A percentile compares a stretch with the other conserved stretches of the same genome.
Conservation (phyloP, 257 asterid genomes). For the Nicotiana tomentosiformis region DNA sequence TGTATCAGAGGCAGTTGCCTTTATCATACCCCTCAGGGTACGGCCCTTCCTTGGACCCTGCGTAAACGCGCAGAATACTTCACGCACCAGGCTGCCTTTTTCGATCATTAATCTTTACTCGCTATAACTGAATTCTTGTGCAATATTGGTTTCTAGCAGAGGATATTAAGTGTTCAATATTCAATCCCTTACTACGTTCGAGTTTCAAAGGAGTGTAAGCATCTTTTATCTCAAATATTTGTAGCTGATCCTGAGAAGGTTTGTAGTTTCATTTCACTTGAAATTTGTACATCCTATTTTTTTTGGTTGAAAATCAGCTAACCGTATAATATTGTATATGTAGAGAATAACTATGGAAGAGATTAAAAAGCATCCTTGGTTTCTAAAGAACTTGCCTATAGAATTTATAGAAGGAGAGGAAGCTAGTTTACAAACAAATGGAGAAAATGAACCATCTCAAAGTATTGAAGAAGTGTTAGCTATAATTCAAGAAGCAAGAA, state of each 20-base stretch:
- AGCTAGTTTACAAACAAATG: conserved; percentile 25
- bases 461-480: conserved; percentile 57
- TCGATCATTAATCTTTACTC: too few relatives aligned
- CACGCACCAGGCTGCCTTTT: too few relatives aligned
- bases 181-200: conserved; percentile 83
- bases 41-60: too few relatives aligned
- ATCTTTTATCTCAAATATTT: conserved; percentile 69
- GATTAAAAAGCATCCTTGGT: conserved; percentile 78
- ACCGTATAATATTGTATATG: not conserved
- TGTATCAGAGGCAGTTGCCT: too few relatives aligned
- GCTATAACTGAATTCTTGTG: too few relatives aligned
- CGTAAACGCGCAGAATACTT: too few relatives aligned
- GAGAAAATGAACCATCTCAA: conserved; percentile 30
- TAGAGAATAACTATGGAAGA: conserved; percentile 83
- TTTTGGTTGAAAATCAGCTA: not conserved
- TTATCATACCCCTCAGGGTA: too few relatives aligned
- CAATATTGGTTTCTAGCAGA: conserved; percentile 29
- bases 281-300: not conserved
- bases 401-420: conserved; percentile 57
- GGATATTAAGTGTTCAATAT: conserved; percentile 80
- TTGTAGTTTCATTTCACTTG: not conserved
- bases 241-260: conserved; percentile 84
- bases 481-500: conserved; percentile 63
- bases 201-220: conserved; percentile 68
- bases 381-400: conserved; percentile 42